Evolutionary conservation across 1,284 basidiomycete genomes (phyloP), one percentile per base, ranked within the genome.

Genomic region (Athelia psychrophila): DNA sequence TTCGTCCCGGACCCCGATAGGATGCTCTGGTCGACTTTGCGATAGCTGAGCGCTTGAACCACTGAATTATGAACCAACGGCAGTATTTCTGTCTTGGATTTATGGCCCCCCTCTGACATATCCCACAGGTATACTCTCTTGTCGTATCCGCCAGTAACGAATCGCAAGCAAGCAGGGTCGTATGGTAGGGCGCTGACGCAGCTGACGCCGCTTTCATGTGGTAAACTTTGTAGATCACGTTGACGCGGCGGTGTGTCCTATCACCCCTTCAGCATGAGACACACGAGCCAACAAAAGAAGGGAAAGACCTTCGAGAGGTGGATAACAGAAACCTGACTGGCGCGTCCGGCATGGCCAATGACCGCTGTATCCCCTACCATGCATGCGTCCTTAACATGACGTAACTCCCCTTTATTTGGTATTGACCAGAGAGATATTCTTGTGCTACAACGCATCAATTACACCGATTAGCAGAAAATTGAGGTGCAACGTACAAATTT

Each of bases 101-200:
- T 9, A 6, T n/a, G 20, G 5, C 38, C 38, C 5, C 20, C 38
- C 38, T 42, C 38, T n/a, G 6, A 5, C 9, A 42, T 54, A 45
- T 59, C 67, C 77, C 77, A 78, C 44, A 66, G 52, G 51, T 69
- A 65, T 40, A 77, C 62, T 30, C 60, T 61, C 57, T 72, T 71
- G 64, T 78, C 75, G 56, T 70, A 64, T 32, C 76, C 76, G 48
- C 76, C 76, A 24, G 74, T 70, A 50, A 77, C 60, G 58, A 78
- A 77, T 54, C 64, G 66, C 58, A 67, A 58, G 52, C 60, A 59
- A 52, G 63, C 64, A 53, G 51, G 50, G 45, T 63, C 51, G 47
- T 61, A 63, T 55, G 62, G 59, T 53, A 75, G 56, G 42, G 71
- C 58, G 51, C 73, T 65, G 50, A 77, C 67, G 56, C 67, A 65